Percentiles rank a stretch among this genome's conserved stretches.
phyloP scores from a whole-genome alignment of 306 rosid species.

The Fragaria iinumae region DNA sequence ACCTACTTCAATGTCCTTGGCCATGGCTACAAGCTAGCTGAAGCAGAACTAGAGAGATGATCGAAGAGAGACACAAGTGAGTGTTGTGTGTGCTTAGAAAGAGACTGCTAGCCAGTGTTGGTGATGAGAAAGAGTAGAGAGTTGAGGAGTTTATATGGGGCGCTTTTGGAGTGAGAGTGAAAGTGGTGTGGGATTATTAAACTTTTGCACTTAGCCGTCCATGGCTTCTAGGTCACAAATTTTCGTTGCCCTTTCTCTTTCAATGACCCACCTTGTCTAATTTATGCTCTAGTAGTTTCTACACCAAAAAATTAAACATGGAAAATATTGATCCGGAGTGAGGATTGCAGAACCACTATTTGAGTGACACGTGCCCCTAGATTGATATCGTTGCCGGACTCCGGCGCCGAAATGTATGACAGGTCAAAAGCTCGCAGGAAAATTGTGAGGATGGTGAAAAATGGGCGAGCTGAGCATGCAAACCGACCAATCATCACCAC shows the following conservation, averaged over 20 bases:
- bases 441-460: too few species aligned
- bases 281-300: too few species aligned
- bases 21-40: slow-evolving; percentile 24
- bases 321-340: too few species aligned
- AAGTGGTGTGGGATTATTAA: slow-evolving; percentile 7
- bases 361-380: too few species aligned
- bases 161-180: neutral
- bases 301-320: too few species aligned
- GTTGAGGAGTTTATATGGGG: slow-evolving; percentile 1
- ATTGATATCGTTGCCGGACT: too few species aligned
- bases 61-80: too few species aligned
- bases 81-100: neutral
- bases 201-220: slow-evolving; percentile 26
- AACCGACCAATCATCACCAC: too few species aligned
- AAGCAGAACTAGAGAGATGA: neutral
- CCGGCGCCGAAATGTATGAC: too few species aligned
- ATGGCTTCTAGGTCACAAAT: neutral
- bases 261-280: neutral
- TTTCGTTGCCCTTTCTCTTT: neutral
- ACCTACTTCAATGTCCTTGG: slow-evolving; percentile 29
- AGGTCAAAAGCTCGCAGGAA: too few species aligned
- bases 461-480: too few species aligned
- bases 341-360: too few species aligned
- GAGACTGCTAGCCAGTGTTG: neutral
- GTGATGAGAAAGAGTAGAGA: neutral